These are phyloP conservation scores for Rosa rugosa DNA, from an alignment of 306 rosid genomes.

Conservation along the genomic window DNA sequence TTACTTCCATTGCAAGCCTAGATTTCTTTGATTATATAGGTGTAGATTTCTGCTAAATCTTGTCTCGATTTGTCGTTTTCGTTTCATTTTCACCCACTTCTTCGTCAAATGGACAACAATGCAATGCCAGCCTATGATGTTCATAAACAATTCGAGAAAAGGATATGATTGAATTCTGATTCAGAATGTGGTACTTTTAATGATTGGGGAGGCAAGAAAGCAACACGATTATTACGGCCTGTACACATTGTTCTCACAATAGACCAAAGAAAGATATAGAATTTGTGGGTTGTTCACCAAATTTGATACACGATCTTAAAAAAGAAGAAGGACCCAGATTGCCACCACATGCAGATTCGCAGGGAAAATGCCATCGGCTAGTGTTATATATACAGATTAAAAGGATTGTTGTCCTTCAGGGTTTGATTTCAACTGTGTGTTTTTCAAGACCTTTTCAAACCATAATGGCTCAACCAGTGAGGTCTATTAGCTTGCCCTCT, in stretches of 20 bases:
- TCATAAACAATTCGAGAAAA: conserved; percentile 6
- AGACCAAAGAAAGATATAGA: not conserved
- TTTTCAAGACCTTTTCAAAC: conserved; percentile 4
- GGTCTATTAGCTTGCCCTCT: conserved; percentile 79
- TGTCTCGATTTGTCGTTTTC: conserved; percentile 17
- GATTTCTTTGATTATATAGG: conserved; percentile 24
- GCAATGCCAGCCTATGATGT: conserved; percentile 36
- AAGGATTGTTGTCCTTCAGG: not conserved
- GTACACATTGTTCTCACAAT: conserved; percentile 15
- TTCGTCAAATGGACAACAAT: conserved; percentile 17
- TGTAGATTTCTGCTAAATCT: conserved; percentile 32
- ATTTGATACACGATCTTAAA: conserved; percentile 32
- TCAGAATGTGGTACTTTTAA: conserved; percentile 13
- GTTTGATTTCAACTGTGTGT: not conserved
- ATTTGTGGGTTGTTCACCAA: conserved; percentile 29
- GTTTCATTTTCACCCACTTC: not conserved
- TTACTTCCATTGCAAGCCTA: conserved; percentile 17
- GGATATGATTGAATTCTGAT: conserved; percentile 29
- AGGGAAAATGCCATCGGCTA: not conserved
- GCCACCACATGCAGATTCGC: conserved; percentile 10
- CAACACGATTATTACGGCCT: conserved; percentile 25
- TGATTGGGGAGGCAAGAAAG: conserved; percentile 39
- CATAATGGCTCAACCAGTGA: conserved; percentile 49
- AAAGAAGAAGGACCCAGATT: conserved; percentile 13
- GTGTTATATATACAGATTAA: conserved; percentile 7